phyloP scores from a whole-genome alignment of 2,329 filamentous ascomycete genomes.

The Curvularia sp. region DNA sequence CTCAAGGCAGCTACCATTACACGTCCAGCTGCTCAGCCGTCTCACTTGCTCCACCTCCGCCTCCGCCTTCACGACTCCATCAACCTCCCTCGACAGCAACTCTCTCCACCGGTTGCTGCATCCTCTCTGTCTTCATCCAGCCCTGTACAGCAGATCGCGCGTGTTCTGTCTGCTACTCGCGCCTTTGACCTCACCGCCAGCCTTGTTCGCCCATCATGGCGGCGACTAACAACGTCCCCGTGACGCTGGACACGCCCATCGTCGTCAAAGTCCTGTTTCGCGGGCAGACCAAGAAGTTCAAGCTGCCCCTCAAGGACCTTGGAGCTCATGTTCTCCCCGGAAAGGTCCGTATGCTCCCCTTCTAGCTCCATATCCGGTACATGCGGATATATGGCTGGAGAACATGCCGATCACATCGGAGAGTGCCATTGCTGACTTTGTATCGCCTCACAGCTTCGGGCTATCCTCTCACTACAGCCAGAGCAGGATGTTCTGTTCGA shows the following conservation, averaged over 20 bases:
- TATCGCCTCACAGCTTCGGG: conserved; percentile 59
- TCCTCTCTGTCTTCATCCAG: conserved; percentile 9
- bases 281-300: conserved; percentile 80
- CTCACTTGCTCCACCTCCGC: conserved; percentile 25
- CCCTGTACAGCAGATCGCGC: conserved; percentile 11
- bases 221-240: conserved; percentile 51
- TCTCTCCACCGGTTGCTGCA: conserved; percentile 9
- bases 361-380: not conserved
- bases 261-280: conserved; percentile 85
- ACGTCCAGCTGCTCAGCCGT: conserved; percentile 21
- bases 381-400: not conserved
- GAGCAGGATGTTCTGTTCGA: conserved; percentile 75
- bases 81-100: conserved; percentile 13
- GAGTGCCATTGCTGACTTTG: conserved; percentile 26
- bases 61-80: conserved; percentile 17
- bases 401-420: not conserved
- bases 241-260: conserved; percentile 74
- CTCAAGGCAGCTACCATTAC: conserved; percentile 29
- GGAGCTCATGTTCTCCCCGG: conserved; percentile 74
- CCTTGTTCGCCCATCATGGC: conserved; percentile 48
- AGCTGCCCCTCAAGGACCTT: conserved; percentile 87
- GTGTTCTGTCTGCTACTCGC: conserved; percentile 21
- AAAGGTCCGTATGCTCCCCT: conserved; percentile 70
- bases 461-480: conserved; percentile 68
- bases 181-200: conserved; percentile 39